Evolutionary conservation across 768 basidiomycete genomes (phyloP).

Genomic region (Russula vinacea): DNA sequence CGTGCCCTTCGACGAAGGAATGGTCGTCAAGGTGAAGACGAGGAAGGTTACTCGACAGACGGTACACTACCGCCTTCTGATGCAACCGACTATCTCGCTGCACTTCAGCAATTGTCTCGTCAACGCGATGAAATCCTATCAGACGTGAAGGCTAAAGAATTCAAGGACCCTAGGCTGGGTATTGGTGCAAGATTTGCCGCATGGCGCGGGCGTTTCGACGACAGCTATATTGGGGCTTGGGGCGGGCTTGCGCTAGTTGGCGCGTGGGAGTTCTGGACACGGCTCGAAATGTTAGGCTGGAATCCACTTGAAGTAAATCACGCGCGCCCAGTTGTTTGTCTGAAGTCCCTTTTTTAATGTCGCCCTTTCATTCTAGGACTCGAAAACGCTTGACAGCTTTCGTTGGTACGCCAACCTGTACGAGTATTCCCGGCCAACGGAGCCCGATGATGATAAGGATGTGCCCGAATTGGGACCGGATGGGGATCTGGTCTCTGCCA

Average conservation of each 20-base stretch:
- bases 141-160: conserved; percentile 84
- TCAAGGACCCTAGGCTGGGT: conserved; percentile 73
- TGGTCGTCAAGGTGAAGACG: conserved; percentile 36
- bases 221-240: conserved; percentile 85
- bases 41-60: conserved; percentile 90
- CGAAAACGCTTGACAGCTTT: conserved; percentile 68
- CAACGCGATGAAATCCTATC: conserved; percentile 59
- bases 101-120: conserved; percentile 51
- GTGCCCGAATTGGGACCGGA: conserved; percentile 70
- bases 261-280: conserved; percentile 94
- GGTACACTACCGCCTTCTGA: conserved; percentile 66
- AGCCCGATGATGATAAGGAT: conserved; percentile 37
- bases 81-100: conserved; percentile 62
- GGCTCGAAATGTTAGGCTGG: conserved; percentile 85
- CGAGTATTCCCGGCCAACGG: conserved; percentile 53
- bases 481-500: conserved; percentile 82
- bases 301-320: conserved; percentile 71
- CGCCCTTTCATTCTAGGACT: conserved; percentile 40
- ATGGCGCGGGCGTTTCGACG: conserved; percentile 75
- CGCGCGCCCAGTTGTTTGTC: background rate
- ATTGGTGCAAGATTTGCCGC: conserved; percentile 57
- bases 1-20: conserved; percentile 44
- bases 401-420: conserved; percentile 79
- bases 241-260: conserved; percentile 83
- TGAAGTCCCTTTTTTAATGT: conserved; percentile 6